Base-by-base conservation (phyloP, 2,329 filamentous ascomycete genomes). In the Penicillium corylophilum region DNA sequence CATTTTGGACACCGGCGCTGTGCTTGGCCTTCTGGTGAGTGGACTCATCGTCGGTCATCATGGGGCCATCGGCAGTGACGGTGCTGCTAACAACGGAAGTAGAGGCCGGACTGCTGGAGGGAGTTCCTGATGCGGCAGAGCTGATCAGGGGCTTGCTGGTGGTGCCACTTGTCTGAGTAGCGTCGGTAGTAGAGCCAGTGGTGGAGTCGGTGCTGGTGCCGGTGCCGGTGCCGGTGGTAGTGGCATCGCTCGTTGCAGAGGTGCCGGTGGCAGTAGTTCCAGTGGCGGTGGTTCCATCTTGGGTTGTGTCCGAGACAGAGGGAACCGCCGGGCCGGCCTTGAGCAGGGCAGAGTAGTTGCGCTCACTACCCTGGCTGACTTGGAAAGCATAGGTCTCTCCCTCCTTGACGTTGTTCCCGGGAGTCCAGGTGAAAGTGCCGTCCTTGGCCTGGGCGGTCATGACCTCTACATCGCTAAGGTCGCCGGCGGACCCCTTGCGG, bases 331-430 rank as follows among this genome's bases (percentile, higher is more conserved):
- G 66, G 41, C 38, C 56, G 9, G 82, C 64, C 28, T 64, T 62
- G 65, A 85, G 74, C 26, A 75, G 75, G 40, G 76, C 79, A 41
- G 77, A 80, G 72, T 83, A 85, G 73, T 86, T 86, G 66, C 73
- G 63, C 42, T 68, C 54, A 36, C 64, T 70, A 52, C 74, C 77
- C 64, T 84, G 82, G 13, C 62, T 65, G 69, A 86, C 83, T 66
- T 83, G 70, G 51, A 86, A 77, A 48, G 83, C 82, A 63, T 85
- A 86, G 71, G 82, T 73, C 33, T 66, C 53, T 50, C 70, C 77
- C 55, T 74, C 67, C 40, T 67, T 60, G 24, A 84, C 71, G 35
- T 62, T 66, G 22, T 62, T 65, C 35, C 70, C 65, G 5, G 79
- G 78, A 15, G 73, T 80, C 80, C 80, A 85, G 50, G 70, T 72